Base-by-base conservation (phyloP, 2,329 filamentous ascomycete species). In the Seiridium cupressi region DNA sequence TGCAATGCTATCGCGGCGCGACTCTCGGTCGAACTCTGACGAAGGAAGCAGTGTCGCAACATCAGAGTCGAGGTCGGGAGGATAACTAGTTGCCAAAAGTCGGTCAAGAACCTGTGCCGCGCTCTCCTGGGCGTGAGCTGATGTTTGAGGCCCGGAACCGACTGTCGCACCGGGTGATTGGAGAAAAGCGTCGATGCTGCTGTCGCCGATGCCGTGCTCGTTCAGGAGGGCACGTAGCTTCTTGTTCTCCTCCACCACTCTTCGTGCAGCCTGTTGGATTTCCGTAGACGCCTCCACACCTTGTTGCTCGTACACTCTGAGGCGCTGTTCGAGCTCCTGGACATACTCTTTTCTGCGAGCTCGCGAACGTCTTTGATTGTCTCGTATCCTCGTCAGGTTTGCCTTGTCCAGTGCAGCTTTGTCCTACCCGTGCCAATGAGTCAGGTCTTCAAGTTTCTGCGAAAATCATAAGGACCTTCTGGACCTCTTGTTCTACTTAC, bases 291-390 rank as follows among this genome's bases (percentile, higher is more conserved):
- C 89, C 68, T 89, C 83, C 54, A 90, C 81, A 18, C 90, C 89
- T 38, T 83, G 77, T 44, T 84, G 78, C 71, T 92, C 88, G 69
- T 84, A 91, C 57, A 77, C 75, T 51, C 86, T 83, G 60, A 89
- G 75, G 61, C 85, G 86, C 58, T 81, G 77, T 73, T 93, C 89
- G 35, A 92, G 81, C 59, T 90, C 87, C 62, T 86, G 79, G 44
- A 92, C 76, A 69, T 93, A 92, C 69, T 91, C 89, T 76, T 89
- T 91, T 64, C 87, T 83, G 42, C 89, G 83, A 51, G 89, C 89
- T 57, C 90, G 86, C n/a, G 88, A 91, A 63, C 89, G 86, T 59
- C 90, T 82, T 71, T 93, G 90, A 68, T 93, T 93, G 68, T 93
- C 88, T 64, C 90, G 84, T 65, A 92, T 88, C 44, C 65, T 64